phyloP scores from a whole-genome alignment of 1,284 basidiomycete species.

The Inonotus obliquus region DNA sequence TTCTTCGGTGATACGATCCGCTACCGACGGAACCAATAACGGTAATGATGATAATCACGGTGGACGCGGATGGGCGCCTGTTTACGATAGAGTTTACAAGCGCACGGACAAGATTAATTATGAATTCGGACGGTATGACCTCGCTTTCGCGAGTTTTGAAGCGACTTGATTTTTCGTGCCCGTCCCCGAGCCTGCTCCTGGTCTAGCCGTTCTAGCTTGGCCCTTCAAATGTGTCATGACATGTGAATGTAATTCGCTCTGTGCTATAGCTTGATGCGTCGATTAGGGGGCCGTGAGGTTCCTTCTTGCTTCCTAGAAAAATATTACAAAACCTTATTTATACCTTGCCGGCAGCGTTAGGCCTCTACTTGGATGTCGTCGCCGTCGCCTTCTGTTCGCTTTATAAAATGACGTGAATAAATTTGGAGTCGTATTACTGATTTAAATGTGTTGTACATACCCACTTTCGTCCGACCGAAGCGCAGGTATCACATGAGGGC shows the following conservation, averaged over 20 bases:
- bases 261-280: not conserved
- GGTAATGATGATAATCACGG: too few species aligned
- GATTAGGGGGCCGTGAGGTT: not conserved
- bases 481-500: not conserved
- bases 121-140: conserved; percentile 93
- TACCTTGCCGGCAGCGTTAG: not conserved
- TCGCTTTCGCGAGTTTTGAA: conserved; percentile 91
- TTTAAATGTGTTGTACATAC: not conserved
- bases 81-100: conserved; percentile 39
- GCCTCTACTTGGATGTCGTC: not conserved
- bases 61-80: not conserved
- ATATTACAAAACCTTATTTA: not conserved
- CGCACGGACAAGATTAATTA: conserved; percentile 97
- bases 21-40: conserved; percentile 1
- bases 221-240: not conserved
- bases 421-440: not conserved
- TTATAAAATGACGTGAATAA: not conserved
- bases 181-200: not conserved
- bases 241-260: not conserved
- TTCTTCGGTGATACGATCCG: conserved; percentile 17
- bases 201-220: not conserved
- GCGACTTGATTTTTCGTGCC: conserved; percentile 28
- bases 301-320: not conserved
- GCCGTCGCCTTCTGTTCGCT: not conserved
- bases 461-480: not conserved